Base-by-base conservation (phyloP, 257 asterid species). In the Primulina huaijiensis region DNA sequence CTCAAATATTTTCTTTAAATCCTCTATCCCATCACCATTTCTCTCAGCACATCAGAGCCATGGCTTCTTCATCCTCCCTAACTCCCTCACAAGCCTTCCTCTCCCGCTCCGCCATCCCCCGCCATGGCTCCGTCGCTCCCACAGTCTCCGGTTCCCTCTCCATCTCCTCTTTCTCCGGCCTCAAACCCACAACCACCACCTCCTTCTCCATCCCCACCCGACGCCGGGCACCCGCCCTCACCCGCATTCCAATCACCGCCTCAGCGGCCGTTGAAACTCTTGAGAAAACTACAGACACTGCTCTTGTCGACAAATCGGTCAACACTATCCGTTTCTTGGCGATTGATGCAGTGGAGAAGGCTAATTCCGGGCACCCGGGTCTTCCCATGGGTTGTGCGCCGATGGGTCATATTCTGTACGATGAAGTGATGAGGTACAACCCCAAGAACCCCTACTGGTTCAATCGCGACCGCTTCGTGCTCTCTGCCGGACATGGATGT, bases 371-470 rank as follows among this genome's bases (percentile, higher is more conserved):
- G 12, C 97, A 90, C 76, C 97, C 97, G 21, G 97, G 97, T 67
- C 65, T 90, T 74, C 97, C 97, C 52, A 88, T 90, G 97, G 97
- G 97, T 0, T 88, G 96, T 71, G 97, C 97, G 14, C 99, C 99
- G 31, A 87, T 90, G 92, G 99, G 91, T n/a, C 99, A 93, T 61
- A 74, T 93, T 21, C 69, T 93, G 83, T 93, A 87, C 76, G 97
- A 93, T 68, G 97, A 90, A 83, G 86, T 93, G 50, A 89, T 93
- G 99, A 90, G 77, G 87, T 90, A 86, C 73, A 90, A 90, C 69
- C 99, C 99, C n/a, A 93, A 87, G 87, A 90, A 93, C 30, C 96
- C 99, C 25, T 89, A 85, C 57, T 93, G 99, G 99, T 90, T 93
- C 62, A 90, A 90, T 66, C 86, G 99, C 6, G 99, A 93, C 65